Conservation (phyloP, 129 eudicot species). For the Flaveria linearis region DNA sequence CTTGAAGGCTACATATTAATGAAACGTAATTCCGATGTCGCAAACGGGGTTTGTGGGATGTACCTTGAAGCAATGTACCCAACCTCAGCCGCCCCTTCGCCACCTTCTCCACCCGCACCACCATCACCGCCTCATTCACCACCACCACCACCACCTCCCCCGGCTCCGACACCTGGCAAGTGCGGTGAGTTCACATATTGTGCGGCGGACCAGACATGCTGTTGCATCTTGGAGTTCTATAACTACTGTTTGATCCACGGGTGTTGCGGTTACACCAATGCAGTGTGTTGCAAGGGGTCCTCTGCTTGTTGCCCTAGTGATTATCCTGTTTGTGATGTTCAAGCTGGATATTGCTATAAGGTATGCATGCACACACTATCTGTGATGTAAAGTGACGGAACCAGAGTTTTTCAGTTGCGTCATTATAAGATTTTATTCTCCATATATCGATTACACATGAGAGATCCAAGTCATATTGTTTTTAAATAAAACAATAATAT, state of each 20-base stretch:
- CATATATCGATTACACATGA: too few relatives aligned
- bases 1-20: constrained; percentile 59
- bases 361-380: constrained; percentile 17
- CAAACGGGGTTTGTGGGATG: constrained; percentile 65
- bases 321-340: constrained; percentile 58
- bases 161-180: constrained; percentile 48
- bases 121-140: constrained; percentile 42
- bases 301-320: constrained; percentile 58
- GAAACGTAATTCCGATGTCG: constrained; percentile 31
- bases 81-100: constrained; percentile 34
- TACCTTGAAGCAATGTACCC: constrained; percentile 60
- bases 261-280: constrained; percentile 53
- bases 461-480: too few relatives aligned
- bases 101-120: constrained; percentile 42
- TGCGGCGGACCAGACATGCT: constrained; percentile 51
- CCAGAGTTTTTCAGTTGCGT: too few relatives aligned
- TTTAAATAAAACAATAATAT: too few relatives aligned
- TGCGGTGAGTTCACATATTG: constrained; percentile 54
- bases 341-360: constrained; percentile 59
- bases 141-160: constrained; percentile 40
- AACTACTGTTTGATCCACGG: constrained; percentile 53
- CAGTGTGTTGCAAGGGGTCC: constrained; percentile 54
- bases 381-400: too few relatives aligned
- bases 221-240: constrained; percentile 50
- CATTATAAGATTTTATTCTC: too few relatives aligned